A percentile compares a stretch with the other conserved stretches of the same genome.
phyloP scores from a whole-genome alignment of 2,329 filamentous ascomycete species.

The Boeremia lycopersici region DNA sequence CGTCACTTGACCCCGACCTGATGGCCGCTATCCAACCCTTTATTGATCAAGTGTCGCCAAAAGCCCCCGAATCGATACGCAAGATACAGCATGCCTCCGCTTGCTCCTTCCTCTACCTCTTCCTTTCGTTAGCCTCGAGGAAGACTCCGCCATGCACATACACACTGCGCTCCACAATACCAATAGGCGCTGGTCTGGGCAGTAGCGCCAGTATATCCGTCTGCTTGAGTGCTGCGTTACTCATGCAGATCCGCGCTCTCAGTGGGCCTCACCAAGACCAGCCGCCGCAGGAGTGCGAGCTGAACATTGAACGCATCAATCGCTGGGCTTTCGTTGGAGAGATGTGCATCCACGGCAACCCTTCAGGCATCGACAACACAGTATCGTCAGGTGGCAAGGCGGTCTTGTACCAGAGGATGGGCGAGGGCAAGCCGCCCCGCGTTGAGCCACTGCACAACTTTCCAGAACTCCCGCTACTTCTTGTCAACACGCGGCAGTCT shows the following conservation, averaged over 20 bases:
- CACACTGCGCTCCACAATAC: constrained; percentile 90
- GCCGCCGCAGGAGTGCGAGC: constrained; percentile 80
- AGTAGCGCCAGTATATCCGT: constrained; percentile 95
- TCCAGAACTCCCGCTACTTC: constrained; percentile 85
- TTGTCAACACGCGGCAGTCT: constrained; percentile 86
- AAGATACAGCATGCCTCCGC: constrained; percentile 86
- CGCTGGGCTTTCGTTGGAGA: constrained; percentile 97
- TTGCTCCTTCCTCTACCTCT: constrained; percentile 88
- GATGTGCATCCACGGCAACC: constrained; percentile 96
- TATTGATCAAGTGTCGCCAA: constrained; percentile 71
- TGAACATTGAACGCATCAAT: constrained; percentile 95
- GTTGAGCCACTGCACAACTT: constrained; percentile 84
- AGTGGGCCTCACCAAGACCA: constrained; percentile 93
- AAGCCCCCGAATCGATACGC: constrained; percentile 70
- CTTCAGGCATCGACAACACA: constrained; percentile 96
- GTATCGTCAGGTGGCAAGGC: constrained; percentile 93
- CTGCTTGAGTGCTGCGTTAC: constrained; percentile 81
- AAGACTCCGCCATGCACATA: constrained; percentile 83
- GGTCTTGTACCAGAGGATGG: constrained; percentile 82
- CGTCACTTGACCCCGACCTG: constrained; percentile 81
- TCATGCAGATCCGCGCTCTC: constrained; percentile 86
- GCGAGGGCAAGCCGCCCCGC: constrained; percentile 76
- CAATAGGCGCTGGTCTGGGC: constrained; percentile 87
- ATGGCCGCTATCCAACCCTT: constrained; percentile 81
- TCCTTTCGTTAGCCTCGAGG: constrained; percentile 81